Percentiles rank a stretch among this genome's conserved stretches.
phyloP scores from a whole-genome alignment of 805 yeast genomes.

The Suhomyces prunicola region DNA sequence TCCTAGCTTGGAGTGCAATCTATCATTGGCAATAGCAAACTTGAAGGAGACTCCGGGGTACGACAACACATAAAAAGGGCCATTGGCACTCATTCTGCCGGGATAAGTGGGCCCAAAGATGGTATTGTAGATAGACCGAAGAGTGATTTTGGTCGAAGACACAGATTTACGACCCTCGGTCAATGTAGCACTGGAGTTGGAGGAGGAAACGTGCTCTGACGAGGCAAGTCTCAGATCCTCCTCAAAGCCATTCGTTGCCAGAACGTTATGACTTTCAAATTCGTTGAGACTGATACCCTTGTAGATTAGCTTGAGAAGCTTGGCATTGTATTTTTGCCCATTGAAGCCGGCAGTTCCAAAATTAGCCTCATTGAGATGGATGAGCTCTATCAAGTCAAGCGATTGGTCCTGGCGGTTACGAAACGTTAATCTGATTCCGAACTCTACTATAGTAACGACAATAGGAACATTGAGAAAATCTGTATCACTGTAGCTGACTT shows the following conservation, averaged over 20 bases:
- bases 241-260: not conserved
- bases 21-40: slow-evolving; percentile 30
- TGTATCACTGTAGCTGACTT: slow-evolving; percentile 28
- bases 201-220: not conserved
- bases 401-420: slow-evolving; percentile 8
- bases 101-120: slow-evolving; percentile 64
- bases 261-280: slow-evolving; percentile 11
- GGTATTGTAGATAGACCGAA: slow-evolving; percentile 45
- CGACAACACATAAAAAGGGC: slow-evolving; percentile 41
- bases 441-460: slow-evolving; percentile 24
- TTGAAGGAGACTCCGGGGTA: slow-evolving; percentile 58
- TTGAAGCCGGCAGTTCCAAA: not conserved
- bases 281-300: slow-evolving; percentile 32
- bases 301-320: slow-evolving; percentile 22
- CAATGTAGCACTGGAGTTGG: not conserved
- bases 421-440: slow-evolving; percentile 12
- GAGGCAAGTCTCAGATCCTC: not conserved
- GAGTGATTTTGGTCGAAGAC: slow-evolving; percentile 9
- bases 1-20: slow-evolving; percentile 12
- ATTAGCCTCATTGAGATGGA: slow-evolving; percentile 6
- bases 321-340: not conserved
- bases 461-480: slow-evolving; percentile 33
- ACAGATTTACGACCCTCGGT: slow-evolving; percentile 23
- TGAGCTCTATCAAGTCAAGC: slow-evolving; percentile 10
- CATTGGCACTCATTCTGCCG: slow-evolving; percentile 33